These are phyloP conservation scores for Globisporangium recalcitrans DNA, from an alignment of 352 stramenopile species.

Conservation along the genomic window DNA sequence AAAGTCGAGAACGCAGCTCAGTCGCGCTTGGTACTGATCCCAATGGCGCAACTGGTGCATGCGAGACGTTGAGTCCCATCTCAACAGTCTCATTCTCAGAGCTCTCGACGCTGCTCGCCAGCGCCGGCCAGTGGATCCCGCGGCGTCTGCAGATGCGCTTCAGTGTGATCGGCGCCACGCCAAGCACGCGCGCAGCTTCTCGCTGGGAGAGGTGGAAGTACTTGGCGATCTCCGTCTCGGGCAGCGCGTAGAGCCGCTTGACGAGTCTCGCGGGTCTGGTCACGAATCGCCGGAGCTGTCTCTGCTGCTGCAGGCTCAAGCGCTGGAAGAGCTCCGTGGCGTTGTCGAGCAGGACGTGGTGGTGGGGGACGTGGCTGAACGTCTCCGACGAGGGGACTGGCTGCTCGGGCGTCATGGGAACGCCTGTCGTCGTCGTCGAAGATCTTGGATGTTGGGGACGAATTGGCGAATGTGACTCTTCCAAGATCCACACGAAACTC, in stretches of 20 bases:
- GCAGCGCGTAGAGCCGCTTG: neutral
- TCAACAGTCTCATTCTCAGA: neutral
- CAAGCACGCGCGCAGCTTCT: neutral
- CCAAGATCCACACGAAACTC: too few species aligned
- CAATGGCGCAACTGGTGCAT: neutral
- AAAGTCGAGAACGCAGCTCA: neutral
- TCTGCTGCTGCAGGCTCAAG: neutral
- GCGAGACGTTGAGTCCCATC: neutral
- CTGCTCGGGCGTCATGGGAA: neutral
- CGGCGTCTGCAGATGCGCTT: neutral
- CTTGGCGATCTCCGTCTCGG: constrained; percentile 1
- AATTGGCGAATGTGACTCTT: neutral
- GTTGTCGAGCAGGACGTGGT: neutral
- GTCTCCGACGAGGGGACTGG: neutral
- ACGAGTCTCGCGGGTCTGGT: neutral
- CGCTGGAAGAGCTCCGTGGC: neutral
- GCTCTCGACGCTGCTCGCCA: neutral
- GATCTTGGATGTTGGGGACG: neutral
- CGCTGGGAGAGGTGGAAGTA: neutral
- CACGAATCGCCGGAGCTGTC: neutral
- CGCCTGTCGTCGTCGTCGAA: neutral
- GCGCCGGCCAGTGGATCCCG: neutral
- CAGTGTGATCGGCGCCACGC: neutral
- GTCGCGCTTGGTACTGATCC: neutral
- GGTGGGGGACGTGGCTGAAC: neutral